A percentile compares a stretch with the other conserved stretches of the same genome.
Conservation (phyloP, 2,329 filamentous ascomycete species). For the Sarocladium kiliense region DNA sequence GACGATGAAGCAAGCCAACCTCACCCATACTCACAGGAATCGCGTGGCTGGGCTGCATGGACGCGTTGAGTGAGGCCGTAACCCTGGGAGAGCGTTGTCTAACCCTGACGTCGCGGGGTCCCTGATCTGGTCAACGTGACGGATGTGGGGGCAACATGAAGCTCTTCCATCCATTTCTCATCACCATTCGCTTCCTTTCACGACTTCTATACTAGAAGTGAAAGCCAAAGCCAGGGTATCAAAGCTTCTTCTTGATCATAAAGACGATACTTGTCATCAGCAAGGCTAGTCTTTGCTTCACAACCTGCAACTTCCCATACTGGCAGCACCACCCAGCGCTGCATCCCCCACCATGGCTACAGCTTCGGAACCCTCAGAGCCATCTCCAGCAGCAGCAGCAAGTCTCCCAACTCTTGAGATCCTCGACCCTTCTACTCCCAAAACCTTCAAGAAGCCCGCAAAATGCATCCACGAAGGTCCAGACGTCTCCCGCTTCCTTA, state of each 20-base stretch:
- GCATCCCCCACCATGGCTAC: not conserved
- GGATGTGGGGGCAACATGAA: not conserved
- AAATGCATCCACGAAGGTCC: slow-evolving; percentile 83
- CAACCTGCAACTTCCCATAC: not conserved
- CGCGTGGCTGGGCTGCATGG: not conserved
- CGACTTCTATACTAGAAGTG: too few species aligned
- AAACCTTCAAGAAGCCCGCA: slow-evolving; percentile 59
- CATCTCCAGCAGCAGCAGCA: not conserved
- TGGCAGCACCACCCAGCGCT: too few species aligned
- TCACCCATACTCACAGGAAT: not conserved
- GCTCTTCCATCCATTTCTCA: not conserved
- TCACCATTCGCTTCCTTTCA: too few species aligned
- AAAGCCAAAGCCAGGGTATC: too few species aligned
- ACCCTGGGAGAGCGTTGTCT: not conserved
- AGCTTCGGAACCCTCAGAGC: not conserved
- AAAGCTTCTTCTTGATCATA: too few species aligned
- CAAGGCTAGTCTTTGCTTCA: too few species aligned
- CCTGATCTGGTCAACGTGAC: not conserved
- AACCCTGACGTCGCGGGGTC: not conserved
- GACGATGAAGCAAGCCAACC: too few species aligned
- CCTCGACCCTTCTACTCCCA: slow-evolving; percentile 42
- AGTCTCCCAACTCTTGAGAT: slow-evolving; percentile 26
- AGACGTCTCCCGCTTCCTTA: slow-evolving; percentile 77
- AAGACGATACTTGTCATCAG: too few species aligned
- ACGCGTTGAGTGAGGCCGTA: not conserved